Evolutionary conservation across 1,139 yeast genomes (phyloP), one percentile per base, ranked within the genome.

Genomic region (Taphrina betulina): DNA sequence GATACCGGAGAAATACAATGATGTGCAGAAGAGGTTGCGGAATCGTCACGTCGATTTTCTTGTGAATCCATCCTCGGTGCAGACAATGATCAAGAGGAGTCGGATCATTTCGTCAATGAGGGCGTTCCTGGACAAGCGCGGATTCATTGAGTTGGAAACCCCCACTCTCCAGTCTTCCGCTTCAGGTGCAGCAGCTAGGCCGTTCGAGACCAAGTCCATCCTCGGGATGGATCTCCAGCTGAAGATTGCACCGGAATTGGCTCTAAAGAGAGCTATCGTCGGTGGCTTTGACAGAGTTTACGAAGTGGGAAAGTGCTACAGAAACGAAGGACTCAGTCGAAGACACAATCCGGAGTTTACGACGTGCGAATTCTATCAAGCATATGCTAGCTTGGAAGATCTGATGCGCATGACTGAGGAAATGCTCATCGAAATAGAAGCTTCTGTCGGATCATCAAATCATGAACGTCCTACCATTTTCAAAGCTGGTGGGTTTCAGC

Each of bases 171-270:
- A 92, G 75, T 85, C 88, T 64, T 88, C 92, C 72, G 97, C 98
- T 58, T 98, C 98, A 71, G 98, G 98, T 75, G 98, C 98, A 66
- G 90, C 97, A 62, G 98, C 98, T 65, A 89, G 88, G 77, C 98
- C 98, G 33, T 92, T 92, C 72, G 76, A 84, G 64, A 92, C 98
- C 58, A 38, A 37, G 34, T 26, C 53, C 19, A 38, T 34, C 14
- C 31, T 38, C 10, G 48, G 42, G 10, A 44, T 34, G 7, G 92
- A 89, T 67, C 85, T 92, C 88, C 90, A 75, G 76, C 84, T 92
- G 95, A 86, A 98, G 79, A 84, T 92, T 74, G 98, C 98, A 46
- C 98, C 98, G 58, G 98, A 92, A 76, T 80, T 92, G 70, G 92
- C 84, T 78, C 81, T 92, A 72, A 92, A 92, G 76, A 95, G 90